Conservation (phyloP, 2,329 filamentous ascomycete species). For the Xylaria sp. region DNA sequence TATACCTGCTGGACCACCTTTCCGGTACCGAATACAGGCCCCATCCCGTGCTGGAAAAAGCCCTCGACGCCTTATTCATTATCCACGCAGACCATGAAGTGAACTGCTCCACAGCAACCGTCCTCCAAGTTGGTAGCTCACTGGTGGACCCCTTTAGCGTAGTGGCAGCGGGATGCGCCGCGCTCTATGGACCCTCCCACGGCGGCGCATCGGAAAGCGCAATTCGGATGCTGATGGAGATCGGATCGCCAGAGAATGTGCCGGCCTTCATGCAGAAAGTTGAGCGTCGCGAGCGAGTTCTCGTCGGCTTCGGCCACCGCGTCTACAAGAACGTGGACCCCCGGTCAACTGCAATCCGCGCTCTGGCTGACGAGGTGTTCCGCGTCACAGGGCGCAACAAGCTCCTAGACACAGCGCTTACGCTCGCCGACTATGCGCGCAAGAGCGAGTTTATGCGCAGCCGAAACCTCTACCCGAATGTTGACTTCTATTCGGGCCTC, state of each 20-base stretch:
- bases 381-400: conserved; percentile 62
- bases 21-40: conserved; percentile 60
- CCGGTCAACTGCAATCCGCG: conserved; percentile 60
- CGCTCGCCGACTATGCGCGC: conserved; percentile 58
- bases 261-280: conserved; percentile 62
- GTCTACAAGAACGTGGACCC: conserved; percentile 67
- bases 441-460: conserved; percentile 62
- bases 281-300: conserved; percentile 61
- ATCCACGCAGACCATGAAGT: conserved; percentile 70
- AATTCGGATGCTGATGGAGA: conserved; percentile 64
- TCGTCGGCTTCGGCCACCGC: conserved; percentile 67
- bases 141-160: conserved; percentile 67
- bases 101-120: conserved; percentile 66
- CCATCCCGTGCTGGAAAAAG: conserved; percentile 61
- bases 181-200: conserved; percentile 67
- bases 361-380: conserved; percentile 62
- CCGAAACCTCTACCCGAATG: conserved; percentile 62
- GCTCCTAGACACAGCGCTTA: conserved; percentile 61
- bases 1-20: conserved; percentile 64
- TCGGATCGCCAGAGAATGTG: conserved; percentile 62
- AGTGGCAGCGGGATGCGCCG: conserved; percentile 63
- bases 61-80: conserved; percentile 65
- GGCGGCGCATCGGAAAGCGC: conserved; percentile 69
- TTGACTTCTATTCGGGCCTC: conserved; percentile 63
- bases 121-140: conserved; percentile 66